Base-by-base conservation (phyloP, 129 eudicot species). In the Artemisia argyi region DNA sequence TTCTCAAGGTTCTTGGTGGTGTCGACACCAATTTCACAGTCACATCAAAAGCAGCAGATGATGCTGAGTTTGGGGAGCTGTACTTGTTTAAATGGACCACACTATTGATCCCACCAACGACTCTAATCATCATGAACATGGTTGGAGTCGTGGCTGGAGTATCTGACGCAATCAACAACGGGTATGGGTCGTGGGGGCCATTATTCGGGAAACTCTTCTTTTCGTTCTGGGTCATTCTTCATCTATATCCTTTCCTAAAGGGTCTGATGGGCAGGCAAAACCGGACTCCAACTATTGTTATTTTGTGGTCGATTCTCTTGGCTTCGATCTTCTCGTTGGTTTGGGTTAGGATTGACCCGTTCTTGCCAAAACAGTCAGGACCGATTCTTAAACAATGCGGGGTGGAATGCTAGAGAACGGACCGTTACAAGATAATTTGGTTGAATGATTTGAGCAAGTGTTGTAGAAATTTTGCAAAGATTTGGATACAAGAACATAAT, bases 51-150 rank as follows among this genome's bases (percentile, higher is more conserved):
- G 84, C 97, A 66, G 96, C 89, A 0, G 98, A 94, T 3, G 98
- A 90, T 66, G 78, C 84, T 1, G 98, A 94, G 83, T 94, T 90
- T 35, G 98, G 98, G 35, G 98, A 94, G 75, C 91, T 94, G 17
- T 94, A 93, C 76, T 87, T 94, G 69, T 94, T 94, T 88, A 94
- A 94, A 78, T 94, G 98, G 98, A 94, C 98, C 11, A 94, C 98
- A 4, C 97, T 94, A 79, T 82, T 94, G 24, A 94, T 94, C 78
- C 96, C 97, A 32, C 98, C 98, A 54, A 94, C 98, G 15, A 94
- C 97, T 9, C 69, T 94, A 20, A 94, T 94, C 57, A 90, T 94
- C 84, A 66, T 94, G 79, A 94, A 94, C 53, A 94, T 90, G 87
- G 98, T 94, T 46, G 97, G 98, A 0, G 97, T 94, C 13, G 98